Conservation (phyloP, 306 rosid species). For the Ormosia emarginata region DNA sequence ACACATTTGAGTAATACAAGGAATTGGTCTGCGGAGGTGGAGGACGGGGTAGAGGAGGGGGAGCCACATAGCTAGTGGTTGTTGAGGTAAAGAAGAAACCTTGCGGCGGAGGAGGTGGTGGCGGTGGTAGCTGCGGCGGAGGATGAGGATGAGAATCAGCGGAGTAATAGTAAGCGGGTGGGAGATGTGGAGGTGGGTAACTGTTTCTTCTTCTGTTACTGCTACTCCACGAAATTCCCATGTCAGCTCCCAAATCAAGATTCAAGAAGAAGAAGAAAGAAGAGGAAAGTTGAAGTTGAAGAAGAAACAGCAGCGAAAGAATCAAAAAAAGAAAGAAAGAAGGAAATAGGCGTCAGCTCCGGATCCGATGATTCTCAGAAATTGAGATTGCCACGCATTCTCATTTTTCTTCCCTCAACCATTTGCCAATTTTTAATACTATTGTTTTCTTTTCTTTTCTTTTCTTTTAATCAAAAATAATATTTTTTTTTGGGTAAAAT, state of each 20-base stretch:
- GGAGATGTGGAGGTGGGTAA: conserved; percentile 40
- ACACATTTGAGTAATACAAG: conserved; percentile 47
- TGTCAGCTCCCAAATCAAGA: not conserved
- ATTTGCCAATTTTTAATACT: not conserved
- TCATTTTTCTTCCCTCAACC: not conserved
- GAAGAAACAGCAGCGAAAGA: not conserved
- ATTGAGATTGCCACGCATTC: not conserved
- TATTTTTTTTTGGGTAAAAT: too few relatives aligned
- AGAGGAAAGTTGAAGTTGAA: not conserved
- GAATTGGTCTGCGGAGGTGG: conserved; percentile 48
- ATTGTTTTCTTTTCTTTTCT: not conserved
- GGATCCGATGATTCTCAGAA: conserved; percentile 5
- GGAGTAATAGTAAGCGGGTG: conserved; percentile 43
- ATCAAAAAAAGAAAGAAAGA: too few relatives aligned
- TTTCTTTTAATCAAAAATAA: too few relatives aligned
- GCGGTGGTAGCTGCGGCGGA: conserved; percentile 9
- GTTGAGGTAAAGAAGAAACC: conserved; percentile 31
- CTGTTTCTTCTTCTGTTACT: conserved; percentile 52
- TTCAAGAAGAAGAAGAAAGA: not conserved
- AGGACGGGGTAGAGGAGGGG: conserved; percentile 28
- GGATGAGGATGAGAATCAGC: conserved; percentile 43
- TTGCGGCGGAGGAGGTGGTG: conserved; percentile 35
- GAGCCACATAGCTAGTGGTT: conserved; percentile 17
- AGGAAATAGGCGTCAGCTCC: not conserved
- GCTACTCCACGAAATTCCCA: conserved; percentile 82